These are phyloP conservation scores for Staphylotrichum longicolle DNA, from an alignment of 495 filamentous ascomycete genomes.

Conservation along the genomic window DNA sequence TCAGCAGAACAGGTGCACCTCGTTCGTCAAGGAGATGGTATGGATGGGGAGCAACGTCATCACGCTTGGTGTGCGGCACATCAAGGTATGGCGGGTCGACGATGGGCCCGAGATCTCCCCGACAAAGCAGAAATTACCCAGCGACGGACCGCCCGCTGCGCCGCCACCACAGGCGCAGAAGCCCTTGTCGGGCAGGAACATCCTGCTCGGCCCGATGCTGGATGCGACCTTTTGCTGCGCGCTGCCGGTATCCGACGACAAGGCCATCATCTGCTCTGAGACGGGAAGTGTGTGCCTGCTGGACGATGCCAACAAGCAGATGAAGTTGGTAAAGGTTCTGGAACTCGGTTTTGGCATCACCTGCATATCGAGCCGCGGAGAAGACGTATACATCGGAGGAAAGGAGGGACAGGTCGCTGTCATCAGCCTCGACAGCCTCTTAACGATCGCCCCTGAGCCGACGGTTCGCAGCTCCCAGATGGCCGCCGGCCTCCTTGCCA, in stretches of 20 bases:
- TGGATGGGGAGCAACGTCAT: constrained; percentile 70
- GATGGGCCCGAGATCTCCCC: constrained; percentile 50
- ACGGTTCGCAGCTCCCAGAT: constrained; percentile 32
- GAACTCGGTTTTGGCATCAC: constrained; percentile 61
- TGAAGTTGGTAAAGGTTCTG: constrained; percentile 62
- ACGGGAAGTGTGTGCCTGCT: constrained; percentile 73
- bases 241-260: constrained; percentile 66
- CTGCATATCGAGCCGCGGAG: constrained; percentile 54
- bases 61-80: constrained; percentile 81
- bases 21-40: constrained; percentile 73
- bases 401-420: constrained; percentile 46
- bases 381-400: constrained; percentile 43
- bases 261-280: constrained; percentile 69
- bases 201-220: constrained; percentile 71
- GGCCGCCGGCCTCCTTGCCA: constrained; percentile 50
- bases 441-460: constrained; percentile 32
- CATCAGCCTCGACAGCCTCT: constrained; percentile 41
- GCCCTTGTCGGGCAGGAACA: constrained; percentile 61
- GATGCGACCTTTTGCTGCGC: constrained; percentile 81
- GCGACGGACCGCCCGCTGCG: constrained; percentile 38
- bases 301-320: constrained; percentile 70
- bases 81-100: constrained; percentile 90
- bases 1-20: constrained; percentile 92
- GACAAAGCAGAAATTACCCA: constrained; percentile 45
- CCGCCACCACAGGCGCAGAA: constrained; percentile 40